Conservation (phyloP, 495 filamentous ascomycete genomes). For the Ramalina peruviana region DNA sequence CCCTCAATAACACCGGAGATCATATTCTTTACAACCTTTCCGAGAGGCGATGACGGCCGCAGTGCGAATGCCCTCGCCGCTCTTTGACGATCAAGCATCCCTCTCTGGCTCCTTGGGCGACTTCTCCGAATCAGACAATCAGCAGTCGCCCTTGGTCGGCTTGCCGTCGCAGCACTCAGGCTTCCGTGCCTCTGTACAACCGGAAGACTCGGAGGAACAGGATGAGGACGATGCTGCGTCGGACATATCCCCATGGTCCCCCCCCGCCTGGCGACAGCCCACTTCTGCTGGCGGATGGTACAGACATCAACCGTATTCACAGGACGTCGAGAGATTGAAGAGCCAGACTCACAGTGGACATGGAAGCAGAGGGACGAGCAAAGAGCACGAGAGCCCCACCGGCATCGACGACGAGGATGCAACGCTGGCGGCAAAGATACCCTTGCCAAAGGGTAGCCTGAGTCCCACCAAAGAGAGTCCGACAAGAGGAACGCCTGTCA, state of each 20-base stretch:
- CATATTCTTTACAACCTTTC: background rate
- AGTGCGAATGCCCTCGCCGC: conserved; percentile 33
- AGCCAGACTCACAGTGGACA: conserved; percentile 32
- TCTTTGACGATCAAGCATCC: conserved; percentile 54
- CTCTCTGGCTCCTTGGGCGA: conserved; percentile 63
- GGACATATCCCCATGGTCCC: conserved; percentile 36
- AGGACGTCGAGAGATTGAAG: conserved; percentile 26
- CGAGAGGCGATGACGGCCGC: conserved; percentile 21
- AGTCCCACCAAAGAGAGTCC: conserved; percentile 39
- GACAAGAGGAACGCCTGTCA: conserved; percentile 16
- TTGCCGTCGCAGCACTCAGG: conserved; percentile 65
- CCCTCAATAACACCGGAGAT: background rate
- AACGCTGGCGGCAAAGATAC: conserved; percentile 43
- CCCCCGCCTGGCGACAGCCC: conserved; percentile 43
- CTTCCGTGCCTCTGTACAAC: conserved; percentile 37
- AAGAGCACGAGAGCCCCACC: conserved; percentile 32
- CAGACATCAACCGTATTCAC: conserved; percentile 36
- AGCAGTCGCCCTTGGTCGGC: conserved; percentile 39
- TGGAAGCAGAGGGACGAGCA: conserved; percentile 38
- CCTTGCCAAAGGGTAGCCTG: conserved; percentile 36
- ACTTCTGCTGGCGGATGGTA: conserved; percentile 46
- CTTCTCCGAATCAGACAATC: conserved; percentile 46
- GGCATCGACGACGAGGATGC: conserved; percentile 32
- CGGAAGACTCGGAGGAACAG: conserved; percentile 29
- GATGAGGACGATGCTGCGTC: conserved; percentile 26